Evolutionary conservation across 768 basidiomycete genomes (phyloP).

Genomic region (Wakefieldia striispora): DNA sequence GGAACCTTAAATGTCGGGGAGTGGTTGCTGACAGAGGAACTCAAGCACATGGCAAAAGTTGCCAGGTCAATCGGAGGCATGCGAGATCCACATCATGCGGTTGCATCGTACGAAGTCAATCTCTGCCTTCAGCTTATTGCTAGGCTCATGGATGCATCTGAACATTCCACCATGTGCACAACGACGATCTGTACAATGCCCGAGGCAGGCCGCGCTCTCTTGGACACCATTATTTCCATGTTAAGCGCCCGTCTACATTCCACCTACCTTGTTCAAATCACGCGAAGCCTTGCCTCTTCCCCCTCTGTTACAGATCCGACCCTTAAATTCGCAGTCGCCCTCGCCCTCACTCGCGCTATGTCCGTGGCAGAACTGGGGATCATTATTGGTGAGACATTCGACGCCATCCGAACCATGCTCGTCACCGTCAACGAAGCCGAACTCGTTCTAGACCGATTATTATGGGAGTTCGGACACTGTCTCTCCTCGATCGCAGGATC

Average conservation of each 20-base stretch:
- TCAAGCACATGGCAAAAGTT: conserved; percentile 46
- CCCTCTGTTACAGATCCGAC: conserved; percentile 23
- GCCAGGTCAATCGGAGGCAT: conserved; percentile 36
- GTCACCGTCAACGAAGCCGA: conserved; percentile 25
- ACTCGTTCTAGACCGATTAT: conserved; percentile 22
- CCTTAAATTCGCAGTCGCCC: conserved; percentile 34
- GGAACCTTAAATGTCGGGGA: conserved; percentile 35
- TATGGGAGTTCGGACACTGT: conserved; percentile 39
- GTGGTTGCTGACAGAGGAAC: conserved; percentile 67
- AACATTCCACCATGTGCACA: conserved; percentile 43
- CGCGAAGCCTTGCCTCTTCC: conserved; percentile 29
- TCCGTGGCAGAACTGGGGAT: conserved; percentile 22
- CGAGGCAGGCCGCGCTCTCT: conserved; percentile 44
- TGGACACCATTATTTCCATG: conserved; percentile 42
- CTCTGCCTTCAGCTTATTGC: conserved; percentile 49
- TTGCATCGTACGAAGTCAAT: conserved; percentile 49
- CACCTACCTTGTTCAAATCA: conserved; percentile 42
- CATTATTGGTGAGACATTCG: conserved; percentile 24
- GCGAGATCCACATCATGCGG: conserved; percentile 34
- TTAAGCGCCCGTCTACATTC: conserved; percentile 50
- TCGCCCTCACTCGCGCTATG: conserved; percentile 32
- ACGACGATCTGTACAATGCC: conserved; percentile 39
- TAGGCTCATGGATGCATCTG: conserved; percentile 42
- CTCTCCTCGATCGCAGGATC: conserved; percentile 30
- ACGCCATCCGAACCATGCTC: conserved; percentile 23